These are phyloP conservation scores for Rhexocercosporidium sp. DNA, from an alignment of 2,329 filamentous ascomycete genomes.

Conservation along the genomic window DNA sequence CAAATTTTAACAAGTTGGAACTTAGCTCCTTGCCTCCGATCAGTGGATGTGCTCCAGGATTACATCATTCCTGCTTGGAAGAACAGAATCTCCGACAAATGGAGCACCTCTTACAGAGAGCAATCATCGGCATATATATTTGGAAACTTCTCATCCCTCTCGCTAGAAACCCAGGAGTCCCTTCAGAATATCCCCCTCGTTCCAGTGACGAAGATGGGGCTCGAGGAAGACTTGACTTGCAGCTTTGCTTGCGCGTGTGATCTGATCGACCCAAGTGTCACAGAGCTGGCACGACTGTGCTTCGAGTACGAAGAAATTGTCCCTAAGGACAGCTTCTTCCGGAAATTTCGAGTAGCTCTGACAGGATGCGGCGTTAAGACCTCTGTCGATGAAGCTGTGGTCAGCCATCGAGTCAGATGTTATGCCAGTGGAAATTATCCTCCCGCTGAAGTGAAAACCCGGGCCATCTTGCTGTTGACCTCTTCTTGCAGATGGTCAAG, in stretches of 20 bases:
- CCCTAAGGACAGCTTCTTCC: slow-evolving; percentile 30
- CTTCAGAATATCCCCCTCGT: slow-evolving; percentile 33
- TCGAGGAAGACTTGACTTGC: slow-evolving; percentile 23
- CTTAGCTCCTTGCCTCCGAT: slow-evolving; percentile 20
- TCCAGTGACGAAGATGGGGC: slow-evolving; percentile 18
- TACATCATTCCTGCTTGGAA: slow-evolving; percentile 35
- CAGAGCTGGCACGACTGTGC: slow-evolving; percentile 28
- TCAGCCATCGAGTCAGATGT: slow-evolving; percentile 22
- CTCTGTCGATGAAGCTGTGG: slow-evolving; percentile 29
- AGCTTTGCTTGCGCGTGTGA: slow-evolving; percentile 27
- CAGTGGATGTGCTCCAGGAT: slow-evolving; percentile 22
- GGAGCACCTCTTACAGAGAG: slow-evolving; percentile 25
- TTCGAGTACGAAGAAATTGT: slow-evolving; percentile 38
- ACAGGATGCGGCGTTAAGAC: slow-evolving; percentile 32
- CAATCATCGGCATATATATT: slow-evolving; percentile 29
- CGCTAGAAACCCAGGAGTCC: not conserved
- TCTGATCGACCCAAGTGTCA: slow-evolving; percentile 31
- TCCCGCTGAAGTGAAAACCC: slow-evolving; percentile 3
- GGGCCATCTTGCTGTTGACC: slow-evolving; percentile 19
- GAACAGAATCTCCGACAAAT: slow-evolving; percentile 3
- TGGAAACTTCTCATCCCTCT: slow-evolving; percentile 22
- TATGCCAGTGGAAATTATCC: slow-evolving; percentile 23
- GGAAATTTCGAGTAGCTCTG: slow-evolving; percentile 27
- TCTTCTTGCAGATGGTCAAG: slow-evolving; percentile 19
- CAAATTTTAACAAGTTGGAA: slow-evolving; percentile 20